Base-by-base conservation (phyloP, 176 grass and related monocot species). In the Triticum timopheevii region DNA sequence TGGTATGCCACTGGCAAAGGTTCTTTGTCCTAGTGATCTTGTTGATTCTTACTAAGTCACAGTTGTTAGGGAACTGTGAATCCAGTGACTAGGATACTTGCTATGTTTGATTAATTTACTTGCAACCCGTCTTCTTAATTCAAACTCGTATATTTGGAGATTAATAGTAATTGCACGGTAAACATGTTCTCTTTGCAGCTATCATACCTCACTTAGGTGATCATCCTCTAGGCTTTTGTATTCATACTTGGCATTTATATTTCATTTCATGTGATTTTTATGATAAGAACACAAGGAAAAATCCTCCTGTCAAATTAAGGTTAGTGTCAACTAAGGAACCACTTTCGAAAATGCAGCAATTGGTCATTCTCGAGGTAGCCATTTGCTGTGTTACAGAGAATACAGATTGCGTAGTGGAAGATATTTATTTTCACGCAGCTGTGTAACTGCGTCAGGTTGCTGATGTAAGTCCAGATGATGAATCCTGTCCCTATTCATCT, bases 41-140 rank as follows among this genome's bases (percentile, higher is more conserved):
- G 44, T 80, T 84, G 17, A 76, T 69, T 58, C 8, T 74, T 19
- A 52, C 44, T 20, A 59, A 59, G 7, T 59, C 20, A 59, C 56
- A 59, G 8, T 59, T 59, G 56, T 22, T 59, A 59, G 56, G 19
- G 19, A 59, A 59, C 19, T 3, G 1, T 8, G 56, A 59, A 59
- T 22, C 56, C 20, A 59, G 20, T 59, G 56, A 59, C 56, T 54
- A 54, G 16, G 16, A 80, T 68, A 33, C 15, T 74, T 19, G 39
- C 20, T 61, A 76, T 76, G 45, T 7, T 62, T 86, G 78, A 47
- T 73, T 75, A 28, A 69, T 69, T 61, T 69, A 63, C 69, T 63
- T 91, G 52, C 42, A 59, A 65, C 44, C 19, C 8, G 10, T 76
- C 22, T 61, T 25, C 49, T 47, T 20, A 76, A 76, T 85, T 33